phyloP scores from a whole-genome alignment of 257 asterid species.

The Plantago ovata region DNA sequence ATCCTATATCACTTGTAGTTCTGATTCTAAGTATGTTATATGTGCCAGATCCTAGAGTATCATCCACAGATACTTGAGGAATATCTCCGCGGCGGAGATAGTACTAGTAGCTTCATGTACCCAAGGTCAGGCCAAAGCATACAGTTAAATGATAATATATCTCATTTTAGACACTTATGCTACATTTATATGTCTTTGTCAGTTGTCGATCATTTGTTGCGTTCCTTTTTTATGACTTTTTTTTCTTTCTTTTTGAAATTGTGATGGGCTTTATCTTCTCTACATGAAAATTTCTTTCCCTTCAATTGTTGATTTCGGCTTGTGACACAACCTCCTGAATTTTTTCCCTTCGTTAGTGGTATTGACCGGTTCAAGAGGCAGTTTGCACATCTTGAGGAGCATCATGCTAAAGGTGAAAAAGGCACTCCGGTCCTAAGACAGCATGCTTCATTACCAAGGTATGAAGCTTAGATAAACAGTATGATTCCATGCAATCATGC shows the following conservation, averaged over 20 bases:
- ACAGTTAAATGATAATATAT: slow-evolving; percentile 9
- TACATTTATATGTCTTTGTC: no score
- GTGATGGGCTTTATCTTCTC: not conserved
- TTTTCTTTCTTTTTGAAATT: not conserved
- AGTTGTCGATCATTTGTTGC: not conserved
- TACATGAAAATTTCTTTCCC: not conserved
- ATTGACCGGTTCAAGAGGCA: slow-evolving; percentile 87
- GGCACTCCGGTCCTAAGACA: slow-evolving; percentile 64
- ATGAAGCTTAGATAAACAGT: not conserved
- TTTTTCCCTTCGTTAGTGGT: slow-evolving; percentile 46
- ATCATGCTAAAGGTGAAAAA: slow-evolving; percentile 49
- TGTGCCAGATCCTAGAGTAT: slow-evolving; percentile 95
- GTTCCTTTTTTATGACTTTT: not conserved
- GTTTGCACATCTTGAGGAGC: slow-evolving; percentile 82
- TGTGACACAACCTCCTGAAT: not conserved
- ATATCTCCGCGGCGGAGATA: slow-evolving; percentile 82
- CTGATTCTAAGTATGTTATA: slow-evolving; percentile 25
- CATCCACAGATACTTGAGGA: slow-evolving; percentile 99
- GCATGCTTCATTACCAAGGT: slow-evolving; percentile 93
- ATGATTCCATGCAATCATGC: not conserved
- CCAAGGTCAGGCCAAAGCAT: slow-evolving; percentile 68
- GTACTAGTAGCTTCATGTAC: slow-evolving; percentile 88
- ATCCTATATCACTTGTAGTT: not conserved
- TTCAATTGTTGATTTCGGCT: not conserved
- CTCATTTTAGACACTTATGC: slow-evolving; percentile 9